Evolutionary conservation across 257 asterid genomes (phyloP).

Genomic region (Ehretia macrophylla): DNA sequence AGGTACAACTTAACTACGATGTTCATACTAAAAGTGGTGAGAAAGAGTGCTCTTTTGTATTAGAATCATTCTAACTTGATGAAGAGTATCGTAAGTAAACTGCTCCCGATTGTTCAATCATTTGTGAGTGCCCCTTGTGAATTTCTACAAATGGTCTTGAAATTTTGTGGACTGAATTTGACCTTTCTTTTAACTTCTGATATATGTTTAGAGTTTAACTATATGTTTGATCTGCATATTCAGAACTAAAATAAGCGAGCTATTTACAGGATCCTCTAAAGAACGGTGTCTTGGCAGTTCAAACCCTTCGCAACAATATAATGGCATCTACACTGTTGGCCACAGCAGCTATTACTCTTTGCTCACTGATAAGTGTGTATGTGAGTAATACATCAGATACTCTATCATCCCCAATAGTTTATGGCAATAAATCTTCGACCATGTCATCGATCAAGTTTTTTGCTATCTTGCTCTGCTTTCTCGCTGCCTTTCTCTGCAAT

Average conservation of each 20-base stretch:
- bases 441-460: slow-evolving; percentile 60
- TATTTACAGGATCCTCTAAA: slow-evolving; percentile 67
- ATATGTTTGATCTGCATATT: neutral
- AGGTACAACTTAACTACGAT: neutral
- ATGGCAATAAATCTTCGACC: slow-evolving; percentile 38
- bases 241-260: neutral
- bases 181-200: neutral
- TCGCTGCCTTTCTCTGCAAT: slow-evolving; percentile 68
- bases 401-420: slow-evolving; percentile 29
- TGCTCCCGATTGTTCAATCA: too few relatives aligned
- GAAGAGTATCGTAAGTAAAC: too few relatives aligned
- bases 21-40: neutral
- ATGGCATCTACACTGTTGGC: slow-evolving; percentile 95
- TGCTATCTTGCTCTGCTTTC: slow-evolving; percentile 69
- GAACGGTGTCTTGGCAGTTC: slow-evolving; percentile 77
- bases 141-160: neutral
- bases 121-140: too few relatives aligned
- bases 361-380: slow-evolving; percentile 82
- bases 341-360: slow-evolving; percentile 72
- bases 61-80: too few relatives aligned
- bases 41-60: too few relatives aligned
- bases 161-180: neutral
- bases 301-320: slow-evolving; percentile 85
- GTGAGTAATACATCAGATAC: slow-evolving; percentile 56
- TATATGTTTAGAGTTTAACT: too few relatives aligned